phyloP scores from a whole-genome alignment of 2,329 filamentous ascomycete genomes.

The Monosporascus sp. region DNA sequence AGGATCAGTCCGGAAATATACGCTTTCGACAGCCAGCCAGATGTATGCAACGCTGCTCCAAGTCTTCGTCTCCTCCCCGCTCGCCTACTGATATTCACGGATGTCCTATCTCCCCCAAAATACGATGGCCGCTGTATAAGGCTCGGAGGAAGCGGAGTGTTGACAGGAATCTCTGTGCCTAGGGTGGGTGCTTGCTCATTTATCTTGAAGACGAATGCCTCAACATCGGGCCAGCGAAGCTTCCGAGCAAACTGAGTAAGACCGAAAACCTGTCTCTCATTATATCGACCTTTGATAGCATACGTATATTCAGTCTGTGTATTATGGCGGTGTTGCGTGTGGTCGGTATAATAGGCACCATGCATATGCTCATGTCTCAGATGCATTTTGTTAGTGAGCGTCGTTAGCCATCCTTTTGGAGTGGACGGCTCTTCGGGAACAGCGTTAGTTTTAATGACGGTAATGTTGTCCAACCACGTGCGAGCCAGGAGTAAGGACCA shows the following conservation, averaged over 20 bases:
- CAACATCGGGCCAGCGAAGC: slow-evolving; percentile 58
- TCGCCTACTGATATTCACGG: slow-evolving; percentile 23
- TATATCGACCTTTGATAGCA: slow-evolving; percentile 50
- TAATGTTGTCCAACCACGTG: slow-evolving; percentile 64
- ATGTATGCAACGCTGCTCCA: slow-evolving; percentile 51
- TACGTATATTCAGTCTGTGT: slow-evolving; percentile 33
- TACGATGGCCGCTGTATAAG: slow-evolving; percentile 39
- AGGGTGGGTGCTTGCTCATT: slow-evolving; percentile 42
- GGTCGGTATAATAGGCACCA: slow-evolving; percentile 30
- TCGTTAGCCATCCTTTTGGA: slow-evolving; percentile 49
- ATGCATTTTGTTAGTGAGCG: slow-evolving; percentile 50
- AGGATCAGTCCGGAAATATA: slow-evolving; percentile 62
- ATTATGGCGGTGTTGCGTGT: slow-evolving; percentile 31
- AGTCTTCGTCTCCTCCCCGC: slow-evolving; percentile 47
- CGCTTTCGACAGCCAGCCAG: slow-evolving; percentile 64
- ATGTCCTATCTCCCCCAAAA: slow-evolving; percentile 31
- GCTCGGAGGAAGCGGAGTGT: slow-evolving; percentile 32
- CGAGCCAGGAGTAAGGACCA: slow-evolving; percentile 63
- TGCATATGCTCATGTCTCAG: slow-evolving; percentile 33
- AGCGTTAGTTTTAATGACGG: slow-evolving; percentile 43
- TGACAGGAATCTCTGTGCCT: slow-evolving; percentile 36
- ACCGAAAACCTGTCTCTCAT: slow-evolving; percentile 55
- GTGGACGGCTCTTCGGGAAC: slow-evolving; percentile 27
- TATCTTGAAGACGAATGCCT: slow-evolving; percentile 44
- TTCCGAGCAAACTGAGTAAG: slow-evolving; percentile 59